Evolutionary conservation across 192 early-diverging fungal genomes (phyloP), one percentile per base, ranked within the genome.

Genomic region (Coemansia umbellata): DNA sequence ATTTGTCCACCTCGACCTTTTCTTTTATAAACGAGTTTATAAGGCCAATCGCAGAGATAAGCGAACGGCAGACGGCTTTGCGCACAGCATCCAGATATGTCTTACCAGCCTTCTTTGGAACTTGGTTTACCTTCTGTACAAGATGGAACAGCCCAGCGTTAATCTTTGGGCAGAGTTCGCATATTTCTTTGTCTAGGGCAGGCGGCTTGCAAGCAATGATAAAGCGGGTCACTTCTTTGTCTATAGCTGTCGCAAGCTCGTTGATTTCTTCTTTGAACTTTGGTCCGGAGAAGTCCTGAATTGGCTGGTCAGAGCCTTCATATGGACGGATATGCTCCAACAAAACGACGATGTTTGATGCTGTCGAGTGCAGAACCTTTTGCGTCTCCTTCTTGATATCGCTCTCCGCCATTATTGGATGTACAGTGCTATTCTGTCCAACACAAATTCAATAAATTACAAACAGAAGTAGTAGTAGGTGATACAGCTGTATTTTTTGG

Each of bases 151-250:
- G 55, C 13, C 65, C 73, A 0, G 73, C 66, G 30, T 50, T 61
- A 33, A 76, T 64, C 73, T 76, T 76, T 60, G 73, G 73, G 15
- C 60, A 69, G 23, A 76, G 31, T 1, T 47, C 43, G 28, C 51
- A 43, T 10, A 76, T 59, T 33, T 76, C 73, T 4, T 18, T 21
- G 17, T 63, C 66, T 3, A 62, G 50, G 3, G 66, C 73, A 2
- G 73, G 73, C 11, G 73, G 66, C 22, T 76, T 76, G 37, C 65
- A 69, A 2, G 73, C 73, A 53, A 76, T 69, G 11, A 76, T 51
- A 36, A 76, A 55, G 26, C 61, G 58, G 0, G 73, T 76, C 1
- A 65, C 66, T 15, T 76, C 73, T 33, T 69, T 68, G 58, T 76
- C 73, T 2, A 76, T 60, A 8, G 73, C 66, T 4, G 37, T 36